Percentiles rank a stretch among this genome's conserved stretches.
phyloP scores from a whole-genome alignment of 208 protist species.

The Leishmania amazonensis region DNA sequence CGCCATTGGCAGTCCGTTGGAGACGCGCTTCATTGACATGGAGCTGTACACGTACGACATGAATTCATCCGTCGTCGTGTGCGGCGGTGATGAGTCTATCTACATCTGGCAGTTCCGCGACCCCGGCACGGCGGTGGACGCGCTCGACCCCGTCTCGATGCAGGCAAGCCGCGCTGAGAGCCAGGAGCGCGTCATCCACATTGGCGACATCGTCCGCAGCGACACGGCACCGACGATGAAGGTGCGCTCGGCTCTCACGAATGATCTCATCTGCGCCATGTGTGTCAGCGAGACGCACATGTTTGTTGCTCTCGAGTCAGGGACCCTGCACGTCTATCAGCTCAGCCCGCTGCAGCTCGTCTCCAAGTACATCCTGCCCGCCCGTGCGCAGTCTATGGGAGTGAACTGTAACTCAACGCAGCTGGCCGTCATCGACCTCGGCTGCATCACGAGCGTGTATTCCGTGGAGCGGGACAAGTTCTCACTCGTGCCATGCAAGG shows the following conservation, averaged over 20 bases:
- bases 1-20: slow-evolving; percentile 94
- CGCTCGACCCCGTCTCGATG: slow-evolving; percentile 82
- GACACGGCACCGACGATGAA: slow-evolving; percentile 58
- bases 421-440: slow-evolving; percentile 92
- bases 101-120: slow-evolving; percentile 97
- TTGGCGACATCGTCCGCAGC: slow-evolving; percentile 89
- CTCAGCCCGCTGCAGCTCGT: slow-evolving; percentile 87
- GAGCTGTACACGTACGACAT: slow-evolving; percentile 90
- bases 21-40: slow-evolving; percentile 92
- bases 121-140: slow-evolving; percentile 69
- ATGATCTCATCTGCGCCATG: slow-evolving; percentile 92
- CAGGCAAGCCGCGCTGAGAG: slow-evolving; percentile 74
- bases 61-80: slow-evolving; percentile 93
- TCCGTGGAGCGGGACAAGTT: slow-evolving; percentile 55
- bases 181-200: slow-evolving; percentile 88
- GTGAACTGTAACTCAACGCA: slow-evolving; percentile 93
- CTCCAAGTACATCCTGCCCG: slow-evolving; percentile 73
- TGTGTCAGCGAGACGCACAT: slow-evolving; percentile 83
- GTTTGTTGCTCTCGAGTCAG: slow-evolving; percentile 91
- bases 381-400: slow-evolving; percentile 79
- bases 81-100: slow-evolving; percentile 89
- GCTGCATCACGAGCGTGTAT: slow-evolving; percentile 79
- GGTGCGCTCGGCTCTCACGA: slow-evolving; percentile 76
- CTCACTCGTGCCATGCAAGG: slow-evolving; percentile 66
- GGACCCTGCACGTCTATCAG: slow-evolving; percentile 86